Percentiles rank a stretch among this genome's conserved stretches.
Conservation (phyloP, 2,329 filamentous ascomycete genomes). For the Harringtonia aguacate region DNA sequence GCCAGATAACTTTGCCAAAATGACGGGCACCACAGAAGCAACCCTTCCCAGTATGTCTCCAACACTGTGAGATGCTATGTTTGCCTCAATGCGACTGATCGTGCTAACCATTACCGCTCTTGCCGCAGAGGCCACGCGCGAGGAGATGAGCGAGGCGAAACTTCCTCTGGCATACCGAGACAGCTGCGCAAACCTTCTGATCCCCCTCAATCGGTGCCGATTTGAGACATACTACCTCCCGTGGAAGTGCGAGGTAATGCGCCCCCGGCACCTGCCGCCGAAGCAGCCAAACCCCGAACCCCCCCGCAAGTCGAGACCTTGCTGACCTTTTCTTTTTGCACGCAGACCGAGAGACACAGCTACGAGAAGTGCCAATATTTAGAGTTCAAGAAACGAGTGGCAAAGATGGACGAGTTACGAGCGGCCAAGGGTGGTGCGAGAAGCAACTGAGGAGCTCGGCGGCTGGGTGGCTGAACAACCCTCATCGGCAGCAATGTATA, state of each 20-base stretch:
- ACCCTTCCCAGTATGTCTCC: constrained; percentile 4
- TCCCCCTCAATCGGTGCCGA: constrained; percentile 92
- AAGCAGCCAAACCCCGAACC: no score
- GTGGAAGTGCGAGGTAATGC: constrained; percentile 87
- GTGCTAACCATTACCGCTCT: neutral
- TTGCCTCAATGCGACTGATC: neutral
- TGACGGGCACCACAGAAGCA: constrained; percentile 7
- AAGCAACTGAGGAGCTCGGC: neutral
- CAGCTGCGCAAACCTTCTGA: constrained; percentile 87
- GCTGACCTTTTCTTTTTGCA: no score
- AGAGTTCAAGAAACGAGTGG: constrained; percentile 96
- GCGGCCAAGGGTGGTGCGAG: constrained; percentile 52
- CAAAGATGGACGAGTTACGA: constrained; percentile 95
- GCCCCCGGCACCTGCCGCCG: neutral
- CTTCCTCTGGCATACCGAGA: constrained; percentile 88
- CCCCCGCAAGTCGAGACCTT: no score
- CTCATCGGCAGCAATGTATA: no score
- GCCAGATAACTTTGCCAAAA: neutral
- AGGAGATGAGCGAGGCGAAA: constrained; percentile 87
- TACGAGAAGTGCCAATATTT: constrained; percentile 99
- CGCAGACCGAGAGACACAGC: constrained; percentile 87
- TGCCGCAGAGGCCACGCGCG: constrained; percentile 59
- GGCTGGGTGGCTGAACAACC: neutral
- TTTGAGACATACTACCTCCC: constrained; percentile 86
- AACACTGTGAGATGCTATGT: neutral